Evolutionary conservation across 257 asterid genomes (phyloP).

Genomic region (Nicotiana obtusifolia): DNA sequence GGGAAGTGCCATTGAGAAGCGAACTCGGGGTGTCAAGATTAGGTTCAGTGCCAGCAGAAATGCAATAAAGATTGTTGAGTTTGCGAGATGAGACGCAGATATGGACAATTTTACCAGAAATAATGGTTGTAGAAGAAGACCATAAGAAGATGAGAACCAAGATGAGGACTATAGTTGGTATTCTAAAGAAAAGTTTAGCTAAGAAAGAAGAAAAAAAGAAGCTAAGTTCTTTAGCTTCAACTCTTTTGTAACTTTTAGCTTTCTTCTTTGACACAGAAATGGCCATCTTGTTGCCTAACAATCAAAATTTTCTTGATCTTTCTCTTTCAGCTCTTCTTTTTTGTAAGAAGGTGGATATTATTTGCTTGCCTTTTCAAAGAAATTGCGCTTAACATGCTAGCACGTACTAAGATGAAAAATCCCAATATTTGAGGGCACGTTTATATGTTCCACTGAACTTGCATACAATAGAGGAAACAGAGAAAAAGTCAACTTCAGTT

Average conservation of each 20-base stretch:
- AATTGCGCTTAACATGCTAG: too few relatives aligned
- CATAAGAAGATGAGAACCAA: conserved; percentile 47
- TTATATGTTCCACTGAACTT: too few relatives aligned
- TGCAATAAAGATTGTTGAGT: conserved; percentile 52
- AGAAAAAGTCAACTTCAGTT: neutral
- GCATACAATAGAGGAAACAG: neutral
- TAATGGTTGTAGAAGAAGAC: conserved; percentile 48
- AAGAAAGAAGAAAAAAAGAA: conserved; percentile 20
- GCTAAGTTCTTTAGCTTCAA: conserved; percentile 13
- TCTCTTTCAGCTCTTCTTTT: too few relatives aligned
- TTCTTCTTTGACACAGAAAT: conserved; percentile 37
- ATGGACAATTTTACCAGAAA: conserved; percentile 48
- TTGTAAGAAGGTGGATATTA: too few relatives aligned
- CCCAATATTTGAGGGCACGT: too few relatives aligned
- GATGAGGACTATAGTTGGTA: conserved; percentile 33
- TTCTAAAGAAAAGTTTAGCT: conserved; percentile 26
- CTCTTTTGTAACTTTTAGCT: conserved; percentile 26
- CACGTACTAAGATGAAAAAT: too few relatives aligned
- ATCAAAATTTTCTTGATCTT: neutral
- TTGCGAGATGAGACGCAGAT: conserved; percentile 55
- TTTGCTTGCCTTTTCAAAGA: too few relatives aligned
- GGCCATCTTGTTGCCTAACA: conserved; percentile 22
- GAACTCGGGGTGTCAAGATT: conserved; percentile 29
- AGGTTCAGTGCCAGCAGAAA: conserved; percentile 60
- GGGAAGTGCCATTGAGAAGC: conserved; percentile 18